phyloP scores from a whole-genome alignment of 1,139 yeast genomes.

The Pneumocystis canis region DNA sequence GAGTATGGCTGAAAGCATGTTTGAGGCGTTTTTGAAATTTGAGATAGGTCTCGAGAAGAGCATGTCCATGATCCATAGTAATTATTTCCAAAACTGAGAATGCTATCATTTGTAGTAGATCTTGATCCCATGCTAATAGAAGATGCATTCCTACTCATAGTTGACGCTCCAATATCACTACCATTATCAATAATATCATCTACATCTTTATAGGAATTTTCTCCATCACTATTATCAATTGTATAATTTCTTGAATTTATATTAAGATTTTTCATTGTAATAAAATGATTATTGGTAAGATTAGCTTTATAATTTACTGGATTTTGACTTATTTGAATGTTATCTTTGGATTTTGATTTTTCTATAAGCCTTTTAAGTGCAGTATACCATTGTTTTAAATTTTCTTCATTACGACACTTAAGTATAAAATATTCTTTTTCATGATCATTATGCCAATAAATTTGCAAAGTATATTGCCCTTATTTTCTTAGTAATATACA shows the following conservation, averaged over 20 bases:
- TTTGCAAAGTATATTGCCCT: constrained; percentile 14
- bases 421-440: constrained; percentile 17
- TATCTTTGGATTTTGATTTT: constrained; percentile 1
- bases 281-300: constrained; percentile 7
- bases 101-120: constrained; percentile 6
- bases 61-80: background rate
- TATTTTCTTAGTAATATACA: constrained; percentile 2
- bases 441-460: constrained; percentile 15
- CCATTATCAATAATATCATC: constrained; percentile 7
- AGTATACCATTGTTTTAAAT: constrained; percentile 17
- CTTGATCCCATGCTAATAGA: constrained; percentile 8
- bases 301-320: background rate
- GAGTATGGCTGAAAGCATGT: background rate
- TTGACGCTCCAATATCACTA: constrained; percentile 3
- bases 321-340: background rate
- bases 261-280: constrained; percentile 3
- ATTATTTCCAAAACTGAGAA: constrained; percentile 2
- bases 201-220: constrained; percentile 5
- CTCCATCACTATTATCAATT: constrained; percentile 6
- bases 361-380: constrained; percentile 14
- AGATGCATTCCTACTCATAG: constrained; percentile 9
- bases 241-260: constrained; percentile 1
- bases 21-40: background rate
- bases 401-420: constrained; percentile 18
- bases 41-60: background rate